These are phyloP conservation scores for Gracilaria caudata DNA, from an alignment of 23 red algal species.

Conservation along the genomic window DNA sequence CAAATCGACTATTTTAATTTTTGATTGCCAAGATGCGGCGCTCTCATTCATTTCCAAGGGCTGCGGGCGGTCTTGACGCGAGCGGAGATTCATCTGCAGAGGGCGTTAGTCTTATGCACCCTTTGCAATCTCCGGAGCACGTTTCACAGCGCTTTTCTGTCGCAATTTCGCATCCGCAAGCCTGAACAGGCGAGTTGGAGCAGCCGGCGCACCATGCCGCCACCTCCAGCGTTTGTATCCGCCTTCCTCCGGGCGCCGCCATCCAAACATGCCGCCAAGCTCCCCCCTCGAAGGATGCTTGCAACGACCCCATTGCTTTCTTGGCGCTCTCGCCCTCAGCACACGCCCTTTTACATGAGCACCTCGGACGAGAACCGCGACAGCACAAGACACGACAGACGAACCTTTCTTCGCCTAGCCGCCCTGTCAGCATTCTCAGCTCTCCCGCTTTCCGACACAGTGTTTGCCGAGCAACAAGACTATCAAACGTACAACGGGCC, in stretches of 20 bases:
- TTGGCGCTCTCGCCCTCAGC: background rate
- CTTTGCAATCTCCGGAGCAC: background rate
- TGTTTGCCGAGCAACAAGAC: slow-evolving; percentile 4
- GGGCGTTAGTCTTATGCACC: background rate
- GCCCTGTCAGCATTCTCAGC: background rate
- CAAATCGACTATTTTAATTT: background rate
- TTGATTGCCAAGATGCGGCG: background rate
- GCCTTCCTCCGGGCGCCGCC: background rate
- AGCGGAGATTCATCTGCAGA: background rate
- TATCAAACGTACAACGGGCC: slow-evolving; percentile 66
- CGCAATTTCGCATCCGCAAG: too few relatives aligned
- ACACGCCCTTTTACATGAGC: background rate
- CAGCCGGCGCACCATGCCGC: background rate
- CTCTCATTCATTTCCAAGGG: slow-evolving; percentile 5
- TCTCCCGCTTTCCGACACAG: slow-evolving; percentile 2
- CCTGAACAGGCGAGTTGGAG: too few relatives aligned
- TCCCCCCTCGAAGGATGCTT: background rate
- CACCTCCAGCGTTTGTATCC: background rate
- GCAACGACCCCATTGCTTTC: background rate
- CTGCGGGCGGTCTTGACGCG: background rate
- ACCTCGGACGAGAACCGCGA: background rate
- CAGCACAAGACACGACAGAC: background rate
- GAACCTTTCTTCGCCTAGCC: slow-evolving; percentile 1
- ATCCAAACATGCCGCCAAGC: background rate
- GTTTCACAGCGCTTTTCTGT: too few relatives aligned